Evolutionary conservation across 225 moss, liverwort and hornwort genomes (phyloP), one percentile per base, ranked within the genome.

Genomic region (Antitrichia curtipendula): DNA sequence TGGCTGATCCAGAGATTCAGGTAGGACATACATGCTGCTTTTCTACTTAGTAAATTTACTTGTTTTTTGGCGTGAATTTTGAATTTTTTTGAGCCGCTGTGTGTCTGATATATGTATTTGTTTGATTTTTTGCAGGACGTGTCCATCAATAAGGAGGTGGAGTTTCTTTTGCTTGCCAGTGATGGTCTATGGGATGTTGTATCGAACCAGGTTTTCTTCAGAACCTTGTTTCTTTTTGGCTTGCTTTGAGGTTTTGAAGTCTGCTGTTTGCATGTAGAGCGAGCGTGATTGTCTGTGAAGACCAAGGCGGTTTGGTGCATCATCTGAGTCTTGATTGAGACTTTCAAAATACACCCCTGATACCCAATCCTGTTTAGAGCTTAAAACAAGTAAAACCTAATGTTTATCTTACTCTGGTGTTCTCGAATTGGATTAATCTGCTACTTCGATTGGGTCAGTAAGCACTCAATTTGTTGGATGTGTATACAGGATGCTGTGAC

Each of bases 131-230:
- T 47, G 72, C 93, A 98, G 98, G 97, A 98, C 77, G 90, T 91
- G 85, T 74, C 66, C 11, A 97, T 98, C 49, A 94, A 91, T 54
- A 92, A 92, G 66, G 95, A 94, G 34, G 97, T 96, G 38, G 98
- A 97, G 81, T 98, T 98, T 92, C 91, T 98, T 91, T 91, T 98
- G 81, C 95, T 98, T 64, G 98, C 98, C 41, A 98, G 98, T 91
- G 98, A 98, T 87, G 98, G 98, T 25, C 85, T 98, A 16, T 98
- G 98, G 98, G 98, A 98, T 92, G 98, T 98, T 23, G 96, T 98
- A 10, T 91, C 94, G 19, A 98, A 98, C 81, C 94, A 98, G 98
- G 98, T 96, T 78, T 60, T 85, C 59, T 81, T 36, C 66, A 27
- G 36, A 59, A 31, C 60, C n/a, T 69, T 15, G 11, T 25, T 56